Evolutionary conservation across 2,329 filamentous ascomycete genomes (phyloP).

Genomic region (Colletotrichum somersetense): DNA sequence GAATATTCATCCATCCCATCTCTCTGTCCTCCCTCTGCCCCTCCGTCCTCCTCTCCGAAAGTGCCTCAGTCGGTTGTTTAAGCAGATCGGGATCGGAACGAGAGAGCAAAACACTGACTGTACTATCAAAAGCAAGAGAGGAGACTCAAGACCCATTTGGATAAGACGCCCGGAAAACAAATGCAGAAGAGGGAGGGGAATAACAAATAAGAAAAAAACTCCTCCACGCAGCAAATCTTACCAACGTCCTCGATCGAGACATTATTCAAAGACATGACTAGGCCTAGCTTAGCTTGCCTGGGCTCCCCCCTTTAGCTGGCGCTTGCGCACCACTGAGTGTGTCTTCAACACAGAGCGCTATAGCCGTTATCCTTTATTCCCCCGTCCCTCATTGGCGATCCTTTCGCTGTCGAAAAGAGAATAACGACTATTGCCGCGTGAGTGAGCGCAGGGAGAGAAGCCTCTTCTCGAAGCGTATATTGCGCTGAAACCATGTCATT

Average conservation of each 20-base stretch:
- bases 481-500: conserved; percentile 40
- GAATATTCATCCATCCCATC: background rate
- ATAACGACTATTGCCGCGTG: conserved; percentile 10
- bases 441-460: conserved; percentile 34
- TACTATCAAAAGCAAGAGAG: conserved; percentile 23
- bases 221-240: conserved; percentile 13
- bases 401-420: conserved; percentile 3
- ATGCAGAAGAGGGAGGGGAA: background rate
- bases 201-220: background rate
- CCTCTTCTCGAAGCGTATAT: conserved; percentile 9
- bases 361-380: background rate
- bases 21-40: background rate
- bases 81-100: conserved; percentile 17
- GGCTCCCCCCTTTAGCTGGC: background rate
- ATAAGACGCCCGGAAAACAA: background rate
- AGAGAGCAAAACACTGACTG: background rate
- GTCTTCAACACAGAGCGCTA: conserved; percentile 28
- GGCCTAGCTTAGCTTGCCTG: background rate
- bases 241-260: conserved; percentile 13
- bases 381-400: conserved; percentile 12
- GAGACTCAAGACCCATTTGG: background rate
- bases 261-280: background rate
- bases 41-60: background rate
- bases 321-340: conserved; percentile 3
- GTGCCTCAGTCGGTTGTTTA: background rate